Base-by-base conservation (phyloP, 1,284 basidiomycete species). In the Pyrrhoderma noxium region DNA sequence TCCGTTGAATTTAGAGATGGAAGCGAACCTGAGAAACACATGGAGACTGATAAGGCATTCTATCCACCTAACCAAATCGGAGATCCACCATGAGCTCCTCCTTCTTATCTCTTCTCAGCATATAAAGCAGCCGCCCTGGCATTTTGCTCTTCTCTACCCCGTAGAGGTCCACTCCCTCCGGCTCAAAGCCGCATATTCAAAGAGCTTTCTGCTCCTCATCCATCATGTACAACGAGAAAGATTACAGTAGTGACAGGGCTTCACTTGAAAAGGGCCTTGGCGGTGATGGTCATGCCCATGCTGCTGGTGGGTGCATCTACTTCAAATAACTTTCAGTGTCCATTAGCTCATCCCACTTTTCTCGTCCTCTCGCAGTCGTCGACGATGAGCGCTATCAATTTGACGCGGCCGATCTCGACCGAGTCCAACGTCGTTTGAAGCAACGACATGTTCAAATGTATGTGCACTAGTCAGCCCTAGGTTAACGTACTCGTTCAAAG, bases 381-480 rank as follows among this genome's bases (percentile, higher is more conserved):
- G 35, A 40, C 14, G 54, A 56, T 41, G 50, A 52, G 25, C 41
- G 47, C 21, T 59, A 57, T 38, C 59, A 59, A 53, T 75, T 81
- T 56, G 75, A 80, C 59, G 70, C 68, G n/a, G 70, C 73, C 48
- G 80, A 83, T 60, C 67, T 79, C 40, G 81, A 83, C 59, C 70
- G 67, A 21, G 79, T 82, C 8, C 80, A 84, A 58, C 74, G 82
- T 31, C 70, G 72, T 22, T 68, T 85, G 41, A 80, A 82, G 64
- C 80, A 84, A 64, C 76, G 82, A 35, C 82, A 85, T 77, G 77
- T 82, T 14, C 82, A 84, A 62, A 85, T 85, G 82, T 82, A 59
- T 53, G 74, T 65, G 47, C 14, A 18, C 25, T 11, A 19, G n/a
- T 47, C 47, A 27, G 45, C 36, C 31, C 3, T 35, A n/a, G n/a